A percentile compares a stretch with the other conserved stretches of the same genome.
These are phyloP conservation scores for Debaryomyces robertsiae DNA, from an alignment of 1,139 yeast genomes.

Conservation along the genomic window DNA sequence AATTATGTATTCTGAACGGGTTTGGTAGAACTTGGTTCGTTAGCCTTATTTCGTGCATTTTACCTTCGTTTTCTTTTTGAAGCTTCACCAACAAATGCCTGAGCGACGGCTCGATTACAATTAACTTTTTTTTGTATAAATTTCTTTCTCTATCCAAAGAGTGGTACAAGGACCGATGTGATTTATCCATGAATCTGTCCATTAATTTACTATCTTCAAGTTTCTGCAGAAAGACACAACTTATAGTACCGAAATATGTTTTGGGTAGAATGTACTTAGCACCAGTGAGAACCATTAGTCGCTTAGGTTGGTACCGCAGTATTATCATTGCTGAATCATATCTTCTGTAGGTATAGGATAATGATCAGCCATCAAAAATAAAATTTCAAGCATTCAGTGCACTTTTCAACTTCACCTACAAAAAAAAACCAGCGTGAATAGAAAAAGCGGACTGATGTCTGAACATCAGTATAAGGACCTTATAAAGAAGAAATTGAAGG, in stretches of 20 bases:
- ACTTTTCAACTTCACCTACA: not conserved
- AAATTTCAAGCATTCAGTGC: constrained; percentile 3
- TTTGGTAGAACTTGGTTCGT: constrained; percentile 9
- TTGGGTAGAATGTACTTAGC: not conserved
- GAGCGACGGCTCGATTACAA: constrained; percentile 27
- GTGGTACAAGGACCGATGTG: constrained; percentile 28
- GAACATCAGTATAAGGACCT: constrained; percentile 13
- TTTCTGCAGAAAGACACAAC: not conserved
- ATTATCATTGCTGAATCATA: constrained; percentile 7
- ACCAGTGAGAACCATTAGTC: constrained; percentile 2
- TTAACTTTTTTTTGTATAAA: constrained; percentile 19
- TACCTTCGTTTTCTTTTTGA: constrained; percentile 18
- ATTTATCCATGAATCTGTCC: constrained; percentile 24
- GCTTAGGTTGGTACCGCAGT: constrained; percentile 2
- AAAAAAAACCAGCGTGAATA: not conserved
- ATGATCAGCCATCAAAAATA: not conserved
- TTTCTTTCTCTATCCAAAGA: constrained; percentile 22
- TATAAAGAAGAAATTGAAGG: constrained; percentile 5
- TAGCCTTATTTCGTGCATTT: constrained; percentile 8
- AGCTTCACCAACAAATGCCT: constrained; percentile 31
- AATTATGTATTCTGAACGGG: constrained; percentile 6
- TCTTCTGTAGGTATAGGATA: not conserved
- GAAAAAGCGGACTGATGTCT: constrained; percentile 9
- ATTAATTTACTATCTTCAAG: constrained; percentile 2
- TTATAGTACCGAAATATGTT: constrained; percentile 2